Base-by-base conservation (phyloP, 257 asterid species). In the Nicotiana noctiflora region DNA sequence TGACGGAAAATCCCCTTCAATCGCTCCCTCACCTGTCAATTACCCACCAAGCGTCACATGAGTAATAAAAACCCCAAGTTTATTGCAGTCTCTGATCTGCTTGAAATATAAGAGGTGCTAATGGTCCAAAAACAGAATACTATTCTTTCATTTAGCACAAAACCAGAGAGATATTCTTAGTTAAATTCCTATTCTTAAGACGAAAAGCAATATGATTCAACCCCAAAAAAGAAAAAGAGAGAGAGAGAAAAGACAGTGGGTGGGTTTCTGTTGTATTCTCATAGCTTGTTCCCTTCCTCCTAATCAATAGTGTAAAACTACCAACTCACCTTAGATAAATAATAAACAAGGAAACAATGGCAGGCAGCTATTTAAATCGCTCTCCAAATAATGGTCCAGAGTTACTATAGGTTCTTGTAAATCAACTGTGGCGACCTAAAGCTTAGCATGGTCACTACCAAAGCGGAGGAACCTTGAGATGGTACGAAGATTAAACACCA, bases 1-100 rank as follows among this genome's bases (percentile, higher is more conserved):
- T 19, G 85, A 85, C 65, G 83, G 63, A 83, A 80, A 80, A 67
- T 79, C 91, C 82, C 85, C 85, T 84, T 84, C 89, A 82, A 80
- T 84, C 81, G 92, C 94, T 90, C 85, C 95, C 92, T 90, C 83
- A 89, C 82, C 82, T 79, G 82, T 79, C 77, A 79, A 64, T 79
- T 86, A 83, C 85, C 90, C 88, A 87, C 81, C 85, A 87, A 83
- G 88, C 81, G 81, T 79, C 83, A 85, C 83, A 85, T 85, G 74
- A 86, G 91, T 86, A 75, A 79, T 62, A 84, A 81, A 56, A 77
- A 79, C 79, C 87, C 87, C 76, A 78, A 79, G 70, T 78, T 32
- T 64, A 46, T 27, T 70, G 31, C 65, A 79, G 27, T 64, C 61
- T 79, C 21, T 27, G 57, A 62, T 79, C n/a, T 79, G 29, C 70